Conservation (phyloP, 2,329 filamentous ascomycete species). For the Fusarium sp. region DNA sequence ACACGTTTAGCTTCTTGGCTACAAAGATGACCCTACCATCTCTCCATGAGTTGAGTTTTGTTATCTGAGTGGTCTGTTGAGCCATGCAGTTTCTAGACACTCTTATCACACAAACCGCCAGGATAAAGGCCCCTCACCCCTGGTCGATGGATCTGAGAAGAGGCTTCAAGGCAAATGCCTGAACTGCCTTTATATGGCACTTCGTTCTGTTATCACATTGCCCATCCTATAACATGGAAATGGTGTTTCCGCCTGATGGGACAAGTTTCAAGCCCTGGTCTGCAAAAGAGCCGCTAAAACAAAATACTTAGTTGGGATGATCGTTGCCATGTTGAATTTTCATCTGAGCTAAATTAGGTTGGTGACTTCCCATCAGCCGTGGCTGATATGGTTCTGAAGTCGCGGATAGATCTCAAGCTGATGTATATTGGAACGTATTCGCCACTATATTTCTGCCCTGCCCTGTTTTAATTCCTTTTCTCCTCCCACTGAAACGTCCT, state of each 20-base stretch:
- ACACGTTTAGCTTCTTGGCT: constrained; percentile 24
- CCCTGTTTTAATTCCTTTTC: neutral
- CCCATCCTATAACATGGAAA: constrained; percentile 17
- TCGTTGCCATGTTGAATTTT: neutral
- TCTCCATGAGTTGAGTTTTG: constrained; percentile 3
- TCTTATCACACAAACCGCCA: neutral
- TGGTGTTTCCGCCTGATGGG: constrained; percentile 1
- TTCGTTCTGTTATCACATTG: constrained; percentile 8
- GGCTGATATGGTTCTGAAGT: neutral
- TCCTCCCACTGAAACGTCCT: constrained; percentile 14
- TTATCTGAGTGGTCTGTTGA: neutral
- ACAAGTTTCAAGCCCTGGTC: constrained; percentile 5
- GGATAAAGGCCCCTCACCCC: neutral
- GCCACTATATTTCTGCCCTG: neutral
- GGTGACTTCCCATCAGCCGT: neutral
- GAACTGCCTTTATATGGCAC: neutral
- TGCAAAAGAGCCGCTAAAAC: constrained; percentile 1
- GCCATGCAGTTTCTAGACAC: neutral
- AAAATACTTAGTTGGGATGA: neutral
- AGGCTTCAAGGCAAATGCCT: neutral
- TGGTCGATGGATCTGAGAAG: neutral
- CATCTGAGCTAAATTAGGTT: constrained; percentile 1
- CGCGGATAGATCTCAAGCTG: neutral
- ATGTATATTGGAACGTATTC: neutral
- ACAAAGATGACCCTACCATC: neutral